Percentiles rank a stretch among this genome's conserved stretches.
phyloP scores from a whole-genome alignment of 257 asterid species.

The Plectranthus barbatus region DNA sequence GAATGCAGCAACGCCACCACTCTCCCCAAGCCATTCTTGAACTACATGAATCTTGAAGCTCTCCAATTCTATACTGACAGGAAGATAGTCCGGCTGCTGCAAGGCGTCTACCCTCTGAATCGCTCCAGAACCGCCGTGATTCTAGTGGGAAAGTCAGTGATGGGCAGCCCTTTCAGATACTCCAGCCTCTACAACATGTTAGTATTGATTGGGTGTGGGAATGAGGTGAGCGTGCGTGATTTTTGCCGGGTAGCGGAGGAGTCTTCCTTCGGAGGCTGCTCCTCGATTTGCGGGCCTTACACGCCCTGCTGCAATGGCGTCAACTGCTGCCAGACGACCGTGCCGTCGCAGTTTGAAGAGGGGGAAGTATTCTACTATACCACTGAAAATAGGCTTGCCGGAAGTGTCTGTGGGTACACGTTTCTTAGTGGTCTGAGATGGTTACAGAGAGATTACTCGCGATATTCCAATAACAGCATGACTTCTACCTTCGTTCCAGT shows the following conservation, averaged over 20 bases:
- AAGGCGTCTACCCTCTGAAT: neutral
- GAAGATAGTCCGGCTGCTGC: neutral
- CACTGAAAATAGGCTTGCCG: neutral
- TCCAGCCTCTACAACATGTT: neutral
- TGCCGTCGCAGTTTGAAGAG: neutral
- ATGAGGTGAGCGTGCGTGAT: neutral
- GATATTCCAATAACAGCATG: too few species aligned
- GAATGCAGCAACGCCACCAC: slow-evolving; percentile 14
- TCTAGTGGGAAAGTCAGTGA: neutral
- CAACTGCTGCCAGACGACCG: slow-evolving; percentile 23
- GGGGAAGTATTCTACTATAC: neutral
- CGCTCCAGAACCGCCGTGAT: neutral
- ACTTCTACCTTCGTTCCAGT: neutral
- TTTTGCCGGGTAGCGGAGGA: neutral
- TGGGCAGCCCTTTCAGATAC: neutral
- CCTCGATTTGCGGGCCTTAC: slow-evolving; percentile 14
- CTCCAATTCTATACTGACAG: neutral
- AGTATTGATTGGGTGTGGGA: neutral
- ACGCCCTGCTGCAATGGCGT: slow-evolving; percentile 24
- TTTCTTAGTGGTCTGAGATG: neutral
- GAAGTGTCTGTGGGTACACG: slow-evolving; percentile 2
- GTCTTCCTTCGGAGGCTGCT: slow-evolving; percentile 25
- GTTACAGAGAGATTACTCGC: neutral
- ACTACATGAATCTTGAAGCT: slow-evolving; percentile 7
- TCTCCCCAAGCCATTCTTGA: slow-evolving; percentile 8